Percentiles rank a stretch among this genome's conserved stretches.
phyloP scores from a whole-genome alignment of 768 basidiomycete genomes.

The Boletellus sp. region DNA sequence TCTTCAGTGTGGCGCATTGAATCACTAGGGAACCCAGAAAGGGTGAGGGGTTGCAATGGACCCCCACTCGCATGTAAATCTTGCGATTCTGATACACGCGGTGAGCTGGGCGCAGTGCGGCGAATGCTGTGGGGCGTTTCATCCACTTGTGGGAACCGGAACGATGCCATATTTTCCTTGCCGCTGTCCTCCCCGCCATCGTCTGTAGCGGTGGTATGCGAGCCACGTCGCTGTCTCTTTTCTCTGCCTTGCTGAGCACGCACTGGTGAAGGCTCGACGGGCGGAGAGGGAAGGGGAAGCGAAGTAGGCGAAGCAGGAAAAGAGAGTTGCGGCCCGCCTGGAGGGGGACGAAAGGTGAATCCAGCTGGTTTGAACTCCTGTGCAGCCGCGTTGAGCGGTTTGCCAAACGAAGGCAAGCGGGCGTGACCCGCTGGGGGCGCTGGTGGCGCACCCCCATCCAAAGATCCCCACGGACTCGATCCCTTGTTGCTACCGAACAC shows the following conservation, averaged over 20 bases:
- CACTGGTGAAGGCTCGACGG: constrained; percentile 22
- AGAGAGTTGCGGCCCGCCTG: constrained; percentile 57
- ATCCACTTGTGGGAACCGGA: constrained; percentile 64
- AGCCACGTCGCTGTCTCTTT: constrained; percentile 66
- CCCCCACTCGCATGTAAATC: constrained; percentile 19
- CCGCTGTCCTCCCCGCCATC: constrained; percentile 48
- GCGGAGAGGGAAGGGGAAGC: constrained; percentile 41
- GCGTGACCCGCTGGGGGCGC: constrained; percentile 37
- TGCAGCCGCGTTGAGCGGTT: constrained; percentile 75
- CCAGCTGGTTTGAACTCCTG: constrained; percentile 75
- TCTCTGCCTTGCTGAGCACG: constrained; percentile 65
- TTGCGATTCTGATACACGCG: constrained; percentile 30
- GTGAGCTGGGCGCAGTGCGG: constrained; percentile 42
- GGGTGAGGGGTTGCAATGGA: constrained; percentile 50
- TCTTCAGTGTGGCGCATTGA: constrained; percentile 25
- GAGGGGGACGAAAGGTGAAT: constrained; percentile 75
- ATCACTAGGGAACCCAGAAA: constrained; percentile 54
- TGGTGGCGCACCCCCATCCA: constrained; percentile 30
- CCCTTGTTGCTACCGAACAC: constrained; percentile 57
- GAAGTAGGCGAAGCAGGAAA: constrained; percentile 29
- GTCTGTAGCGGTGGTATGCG: constrained; percentile 30
- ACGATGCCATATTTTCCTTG: constrained; percentile 63
- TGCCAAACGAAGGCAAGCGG: constrained; percentile 49
- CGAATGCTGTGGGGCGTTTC: constrained; percentile 50
- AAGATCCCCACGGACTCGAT: constrained; percentile 34